These are phyloP conservation scores for Dictyostelium discoideum DNA, from an alignment of 78 protist species.

Conservation along the genomic window DNA sequence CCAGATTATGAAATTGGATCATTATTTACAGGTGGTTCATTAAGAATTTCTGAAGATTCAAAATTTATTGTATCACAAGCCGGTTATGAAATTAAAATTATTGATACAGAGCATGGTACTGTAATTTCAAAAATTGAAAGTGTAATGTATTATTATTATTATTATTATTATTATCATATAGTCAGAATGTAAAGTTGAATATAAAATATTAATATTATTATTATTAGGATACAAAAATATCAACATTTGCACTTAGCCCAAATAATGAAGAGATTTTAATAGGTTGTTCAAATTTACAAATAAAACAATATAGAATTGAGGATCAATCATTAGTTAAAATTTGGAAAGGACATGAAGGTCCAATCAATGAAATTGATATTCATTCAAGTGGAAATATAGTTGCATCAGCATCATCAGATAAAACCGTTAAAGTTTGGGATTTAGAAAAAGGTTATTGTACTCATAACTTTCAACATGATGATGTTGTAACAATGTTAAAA, in stretches of 20 bases:
- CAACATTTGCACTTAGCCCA: constrained; percentile 40
- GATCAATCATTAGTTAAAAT: constrained; percentile 30
- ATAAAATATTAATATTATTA: too few species aligned
- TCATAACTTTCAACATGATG: constrained; percentile 63
- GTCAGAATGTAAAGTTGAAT: too few species aligned
- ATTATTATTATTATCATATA: background rate
- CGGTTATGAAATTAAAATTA: background rate
- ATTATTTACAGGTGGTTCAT: constrained; percentile 48
- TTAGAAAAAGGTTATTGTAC: constrained; percentile 81
- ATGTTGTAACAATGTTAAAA: constrained; percentile 32
- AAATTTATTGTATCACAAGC: constrained; percentile 17
- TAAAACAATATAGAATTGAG: constrained; percentile 18
- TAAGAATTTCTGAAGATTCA: background rate
- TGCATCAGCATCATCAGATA: constrained; percentile 76
- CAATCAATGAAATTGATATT: constrained; percentile 43
- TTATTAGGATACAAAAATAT: constrained; percentile 26
- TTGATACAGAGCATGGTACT: constrained; percentile 17
- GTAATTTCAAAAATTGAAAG: constrained; percentile 10
- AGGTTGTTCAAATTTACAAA: constrained; percentile 30
- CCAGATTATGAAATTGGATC: constrained; percentile 38
- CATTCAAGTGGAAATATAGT: constrained; percentile 58
- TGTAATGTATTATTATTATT: background rate
- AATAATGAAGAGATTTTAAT: constrained; percentile 16
- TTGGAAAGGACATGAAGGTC: constrained; percentile 72
- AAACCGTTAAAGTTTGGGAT: constrained; percentile 75